Conservation (phyloP, 352 stramenopile species). For the Lagenidium sp. region DNA sequence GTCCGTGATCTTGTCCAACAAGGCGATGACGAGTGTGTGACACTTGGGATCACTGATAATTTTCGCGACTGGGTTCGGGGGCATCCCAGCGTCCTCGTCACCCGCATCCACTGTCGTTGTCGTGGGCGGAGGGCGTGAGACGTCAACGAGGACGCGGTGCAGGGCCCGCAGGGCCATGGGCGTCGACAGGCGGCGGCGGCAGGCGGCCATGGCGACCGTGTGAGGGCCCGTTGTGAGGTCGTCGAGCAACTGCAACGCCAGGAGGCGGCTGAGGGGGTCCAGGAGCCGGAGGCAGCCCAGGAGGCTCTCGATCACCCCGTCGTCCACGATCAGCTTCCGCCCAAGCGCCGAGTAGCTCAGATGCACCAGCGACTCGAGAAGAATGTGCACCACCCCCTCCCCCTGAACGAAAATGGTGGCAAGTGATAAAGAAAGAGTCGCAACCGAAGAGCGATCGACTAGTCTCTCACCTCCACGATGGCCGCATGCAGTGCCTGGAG, state of each 20-base stretch:
- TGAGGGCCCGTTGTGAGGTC: constrained; percentile 1
- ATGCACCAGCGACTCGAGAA: constrained; percentile 9
- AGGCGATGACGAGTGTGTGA: background rate
- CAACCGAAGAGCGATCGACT: background rate
- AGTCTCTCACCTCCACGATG: constrained; percentile 13
- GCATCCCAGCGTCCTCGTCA: too few species aligned
- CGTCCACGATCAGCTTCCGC: background rate
- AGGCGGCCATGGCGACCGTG: background rate
- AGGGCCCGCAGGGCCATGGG: background rate
- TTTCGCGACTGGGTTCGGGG: too few species aligned
- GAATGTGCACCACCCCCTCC: constrained; percentile 8
- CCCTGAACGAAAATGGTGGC: constrained; percentile 4
- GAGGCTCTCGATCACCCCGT: constrained; percentile 11
- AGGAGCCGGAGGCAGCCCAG: constrained; percentile 9
- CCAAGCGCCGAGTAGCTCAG: constrained; percentile 6
- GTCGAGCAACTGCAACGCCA: constrained; percentile 13
- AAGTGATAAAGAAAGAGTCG: background rate
- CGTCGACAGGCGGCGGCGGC: background rate
- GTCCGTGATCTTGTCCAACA: background rate
- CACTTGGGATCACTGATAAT: background rate
- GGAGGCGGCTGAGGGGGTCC: background rate
- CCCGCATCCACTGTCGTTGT: too few species aligned
- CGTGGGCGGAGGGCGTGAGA: too few species aligned
- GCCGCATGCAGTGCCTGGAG: constrained; percentile 3
- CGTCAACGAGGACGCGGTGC: background rate